A percentile compares a stretch with the other conserved stretches of the same genome.
phyloP scores from a whole-genome alignment of 2,329 filamentous ascomycete species.

The Metarhizium rileyi region DNA sequence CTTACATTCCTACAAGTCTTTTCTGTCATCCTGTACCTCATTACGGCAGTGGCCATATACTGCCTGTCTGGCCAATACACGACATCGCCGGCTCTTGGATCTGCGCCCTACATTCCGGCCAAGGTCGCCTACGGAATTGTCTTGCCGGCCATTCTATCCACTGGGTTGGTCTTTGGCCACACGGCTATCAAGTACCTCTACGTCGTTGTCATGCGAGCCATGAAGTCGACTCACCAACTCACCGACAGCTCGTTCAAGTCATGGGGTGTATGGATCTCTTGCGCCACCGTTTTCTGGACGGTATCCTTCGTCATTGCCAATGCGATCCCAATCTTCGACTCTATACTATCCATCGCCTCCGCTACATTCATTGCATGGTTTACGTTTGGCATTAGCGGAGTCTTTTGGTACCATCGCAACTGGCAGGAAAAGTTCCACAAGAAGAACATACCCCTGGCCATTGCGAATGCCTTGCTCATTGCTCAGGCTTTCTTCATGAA shows the following conservation, averaged over 20 bases:
- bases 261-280: conserved; percentile 25
- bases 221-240: conserved; percentile 22
- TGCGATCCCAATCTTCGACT: conserved; percentile 28
- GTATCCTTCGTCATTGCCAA: conserved; percentile 25
- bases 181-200: conserved; percentile 24
- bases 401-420: conserved; percentile 28
- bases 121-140: conserved; percentile 24
- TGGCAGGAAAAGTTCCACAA: conserved; percentile 16
- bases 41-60: conserved; percentile 23
- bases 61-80: conserved; percentile 22
- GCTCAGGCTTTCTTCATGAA: conserved; percentile 25
- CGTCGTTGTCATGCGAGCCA: conserved; percentile 22
- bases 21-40: conserved; percentile 22
- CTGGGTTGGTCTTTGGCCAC: conserved; percentile 22
- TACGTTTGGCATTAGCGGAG: conserved; percentile 25
- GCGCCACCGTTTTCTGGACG: conserved; percentile 24
- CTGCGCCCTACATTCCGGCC: conserved; percentile 20
- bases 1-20: conserved; percentile 22
- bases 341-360: conserved; percentile 26
- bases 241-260: conserved; percentile 22
- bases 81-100: conserved; percentile 23
- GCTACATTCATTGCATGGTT: conserved; percentile 28
- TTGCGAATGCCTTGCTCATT: conserved; percentile 20
- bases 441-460: conserved; percentile 2
- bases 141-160: conserved; percentile 21